Percentiles rank a stretch among this genome's conserved stretches.
Conservation (phyloP, 2,329 filamentous ascomycete genomes). For the Graphiopsis chlorocephala region DNA sequence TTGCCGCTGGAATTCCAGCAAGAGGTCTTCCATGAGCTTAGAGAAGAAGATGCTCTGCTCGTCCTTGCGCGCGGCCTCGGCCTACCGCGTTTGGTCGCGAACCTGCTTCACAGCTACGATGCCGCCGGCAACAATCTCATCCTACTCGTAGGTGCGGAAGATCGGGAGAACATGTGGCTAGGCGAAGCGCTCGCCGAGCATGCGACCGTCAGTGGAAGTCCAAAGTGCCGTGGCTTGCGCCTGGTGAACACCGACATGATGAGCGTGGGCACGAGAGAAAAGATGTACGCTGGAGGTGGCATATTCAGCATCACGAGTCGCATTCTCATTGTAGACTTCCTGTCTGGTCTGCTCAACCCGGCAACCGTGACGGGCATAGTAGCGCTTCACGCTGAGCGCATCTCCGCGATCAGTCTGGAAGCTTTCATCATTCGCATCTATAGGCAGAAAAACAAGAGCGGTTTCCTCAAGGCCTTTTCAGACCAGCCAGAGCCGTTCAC, state of each 20-base stretch:
- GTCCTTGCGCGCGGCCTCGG: slow-evolving; percentile 89
- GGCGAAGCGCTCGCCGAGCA: slow-evolving; percentile 95
- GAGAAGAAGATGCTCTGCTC: slow-evolving; percentile 88
- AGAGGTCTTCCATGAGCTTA: slow-evolving; percentile 86
- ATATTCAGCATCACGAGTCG: slow-evolving; percentile 95
- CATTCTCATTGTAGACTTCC: slow-evolving; percentile 88
- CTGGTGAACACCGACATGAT: slow-evolving; percentile 94
- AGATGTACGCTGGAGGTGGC: slow-evolving; percentile 84
- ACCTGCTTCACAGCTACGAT: slow-evolving; percentile 94
- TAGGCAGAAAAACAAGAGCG: slow-evolving; percentile 87
- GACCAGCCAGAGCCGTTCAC: slow-evolving; percentile 91
- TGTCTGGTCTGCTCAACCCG: slow-evolving; percentile 78
- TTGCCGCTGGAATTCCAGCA: slow-evolving; percentile 89
- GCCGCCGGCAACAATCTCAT: slow-evolving; percentile 91
- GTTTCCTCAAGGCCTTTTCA: slow-evolving; percentile 94
- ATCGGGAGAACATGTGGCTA: slow-evolving; percentile 94
- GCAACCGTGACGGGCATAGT: slow-evolving; percentile 84
- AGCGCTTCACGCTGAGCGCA: slow-evolving; percentile 81
- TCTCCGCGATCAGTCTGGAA: slow-evolving; percentile 82
- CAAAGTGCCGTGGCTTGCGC: slow-evolving; percentile 78
- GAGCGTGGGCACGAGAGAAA: slow-evolving; percentile 81
- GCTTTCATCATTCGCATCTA: slow-evolving; percentile 94
- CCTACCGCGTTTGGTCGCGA: slow-evolving; percentile 88
- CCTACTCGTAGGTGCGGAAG: slow-evolving; percentile 82
- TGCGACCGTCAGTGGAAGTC: slow-evolving; percentile 80